Conservation (phyloP, 768 basidiomycete genomes). For the Leccinum fibrillosum region DNA sequence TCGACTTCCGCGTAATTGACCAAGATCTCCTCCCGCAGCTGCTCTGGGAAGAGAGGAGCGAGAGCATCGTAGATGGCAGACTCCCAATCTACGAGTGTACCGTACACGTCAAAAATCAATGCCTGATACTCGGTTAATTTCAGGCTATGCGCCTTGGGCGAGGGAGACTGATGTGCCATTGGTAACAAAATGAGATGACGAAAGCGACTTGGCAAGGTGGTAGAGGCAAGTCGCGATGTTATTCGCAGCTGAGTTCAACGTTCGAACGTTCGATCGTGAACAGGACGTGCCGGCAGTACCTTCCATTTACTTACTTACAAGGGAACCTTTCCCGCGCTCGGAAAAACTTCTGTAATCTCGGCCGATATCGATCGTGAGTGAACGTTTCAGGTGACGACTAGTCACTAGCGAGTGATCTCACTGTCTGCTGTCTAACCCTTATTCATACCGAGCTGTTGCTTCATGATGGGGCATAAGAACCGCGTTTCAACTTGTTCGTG, state of each 20-base stretch:
- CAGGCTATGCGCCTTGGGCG: not conserved
- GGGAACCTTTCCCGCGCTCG: not conserved
- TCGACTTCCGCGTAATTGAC: constrained; percentile 52
- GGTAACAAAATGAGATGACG: not conserved
- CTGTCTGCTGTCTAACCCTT: not conserved
- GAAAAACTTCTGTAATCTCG: not conserved
- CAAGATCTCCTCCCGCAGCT: constrained; percentile 40
- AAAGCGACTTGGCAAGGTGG: not conserved
- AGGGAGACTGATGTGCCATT: constrained; percentile 18
- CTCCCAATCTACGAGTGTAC: constrained; percentile 78
- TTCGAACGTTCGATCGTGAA: not conserved
- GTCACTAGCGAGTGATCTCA: not conserved
- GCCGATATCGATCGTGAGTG: not conserved
- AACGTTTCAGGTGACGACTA: not conserved
- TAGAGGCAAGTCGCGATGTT: not conserved
- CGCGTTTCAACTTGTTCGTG: not conserved
- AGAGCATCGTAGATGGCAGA: constrained; percentile 57
- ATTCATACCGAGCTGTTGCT: not conserved
- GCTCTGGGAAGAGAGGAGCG: constrained; percentile 16
- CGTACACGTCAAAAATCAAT: constrained; percentile 75
- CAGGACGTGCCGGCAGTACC: not conserved
- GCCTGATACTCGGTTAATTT: constrained; percentile 28
- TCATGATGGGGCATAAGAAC: not conserved
- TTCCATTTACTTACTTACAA: not conserved
- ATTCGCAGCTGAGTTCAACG: constrained; percentile 1